These are phyloP conservation scores for Mycosphaerella arachidis DNA, from an alignment of 2,329 filamentous ascomycete genomes.

Conservation along the genomic window DNA sequence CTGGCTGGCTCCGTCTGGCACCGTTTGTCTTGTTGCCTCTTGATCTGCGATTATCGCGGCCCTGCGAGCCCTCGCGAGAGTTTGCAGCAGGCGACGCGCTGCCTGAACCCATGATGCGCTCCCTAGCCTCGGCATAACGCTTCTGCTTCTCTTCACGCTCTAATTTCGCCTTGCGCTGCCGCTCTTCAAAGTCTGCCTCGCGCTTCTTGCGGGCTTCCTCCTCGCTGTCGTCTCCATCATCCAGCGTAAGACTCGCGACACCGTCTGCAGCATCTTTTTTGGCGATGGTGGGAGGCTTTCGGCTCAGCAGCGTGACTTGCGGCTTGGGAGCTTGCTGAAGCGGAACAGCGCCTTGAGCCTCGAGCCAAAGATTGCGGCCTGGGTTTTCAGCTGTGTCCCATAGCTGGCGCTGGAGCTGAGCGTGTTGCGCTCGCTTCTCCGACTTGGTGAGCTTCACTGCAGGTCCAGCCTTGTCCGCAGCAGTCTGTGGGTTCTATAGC, in stretches of 20 bases:
- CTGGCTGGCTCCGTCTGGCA: constrained; percentile 34
- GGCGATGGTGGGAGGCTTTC: constrained; percentile 64
- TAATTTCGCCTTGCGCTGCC: constrained; percentile 69
- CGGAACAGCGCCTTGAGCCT: constrained; percentile 59
- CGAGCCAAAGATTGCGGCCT: constrained; percentile 70
- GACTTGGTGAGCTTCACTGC: constrained; percentile 61
- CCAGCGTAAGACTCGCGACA: constrained; percentile 42
- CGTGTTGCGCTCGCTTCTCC: constrained; percentile 74
- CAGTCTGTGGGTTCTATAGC: constrained; percentile 36
- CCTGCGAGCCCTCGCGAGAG: constrained; percentile 31
- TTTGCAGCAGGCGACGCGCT: constrained; percentile 26
- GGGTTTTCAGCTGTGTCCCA: constrained; percentile 87
- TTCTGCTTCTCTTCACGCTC: constrained; percentile 86
- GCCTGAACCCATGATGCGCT: constrained; percentile 70
- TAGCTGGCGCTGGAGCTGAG: constrained; percentile 75
- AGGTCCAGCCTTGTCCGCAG: constrained; percentile 32
- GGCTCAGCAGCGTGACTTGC: constrained; percentile 76
- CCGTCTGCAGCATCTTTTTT: constrained; percentile 51
- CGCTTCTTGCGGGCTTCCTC: constrained; percentile 57
- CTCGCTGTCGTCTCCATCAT: constrained; percentile 60
- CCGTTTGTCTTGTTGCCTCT: constrained; percentile 29
- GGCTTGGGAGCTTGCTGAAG: constrained; percentile 70
- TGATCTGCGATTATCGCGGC: constrained; percentile 21
- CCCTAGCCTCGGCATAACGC: constrained; percentile 81
- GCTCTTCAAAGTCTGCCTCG: constrained; percentile 68